These are phyloP conservation scores for Colletotrichum lini DNA, from an alignment of 2,329 filamentous ascomycete genomes.

Conservation along the genomic window DNA sequence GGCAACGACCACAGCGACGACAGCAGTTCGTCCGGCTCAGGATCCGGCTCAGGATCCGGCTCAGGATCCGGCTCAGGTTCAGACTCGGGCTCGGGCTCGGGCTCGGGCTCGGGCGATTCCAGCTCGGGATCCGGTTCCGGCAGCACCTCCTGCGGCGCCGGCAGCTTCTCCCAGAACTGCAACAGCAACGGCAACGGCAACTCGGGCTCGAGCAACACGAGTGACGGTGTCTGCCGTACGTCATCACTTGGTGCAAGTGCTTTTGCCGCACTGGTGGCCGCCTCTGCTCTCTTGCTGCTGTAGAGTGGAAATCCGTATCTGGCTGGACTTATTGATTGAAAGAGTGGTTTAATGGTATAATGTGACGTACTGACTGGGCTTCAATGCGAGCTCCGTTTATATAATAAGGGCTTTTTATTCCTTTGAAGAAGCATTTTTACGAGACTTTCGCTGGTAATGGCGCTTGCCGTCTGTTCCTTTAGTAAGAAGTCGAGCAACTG, in stretches of 20 bases:
- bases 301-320: conserved; percentile 36
- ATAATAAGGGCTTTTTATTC: conserved; percentile 30
- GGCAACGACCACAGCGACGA: conserved; percentile 47
- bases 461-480: conserved; percentile 40
- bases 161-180: conserved; percentile 59
- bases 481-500: neutral
- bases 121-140: conserved; percentile 42
- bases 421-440: conserved; percentile 22
- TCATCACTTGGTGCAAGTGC: conserved; percentile 53
- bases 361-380: conserved; percentile 11
- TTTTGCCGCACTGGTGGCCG: conserved; percentile 53
- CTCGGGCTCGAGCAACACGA: conserved; percentile 29
- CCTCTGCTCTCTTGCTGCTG: conserved; percentile 52
- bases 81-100: conserved; percentile 41
- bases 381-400: conserved; percentile 27
- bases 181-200: conserved; percentile 42
- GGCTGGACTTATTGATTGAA: conserved; percentile 4
- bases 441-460: conserved; percentile 36
- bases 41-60: conserved; percentile 40
- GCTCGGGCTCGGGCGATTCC: conserved; percentile 33
- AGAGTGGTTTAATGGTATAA: conserved; percentile 26
- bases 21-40: conserved; percentile 44
- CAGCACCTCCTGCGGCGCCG: conserved; percentile 52
- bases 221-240: conserved; percentile 47
- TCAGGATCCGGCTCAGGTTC: conserved; percentile 40